A percentile compares a stretch with the other conserved stretches of the same genome.
These are phyloP conservation scores for Lepiota brunneoincarnata DNA, from an alignment of 768 basidiomycete genomes.

Conservation along the genomic window DNA sequence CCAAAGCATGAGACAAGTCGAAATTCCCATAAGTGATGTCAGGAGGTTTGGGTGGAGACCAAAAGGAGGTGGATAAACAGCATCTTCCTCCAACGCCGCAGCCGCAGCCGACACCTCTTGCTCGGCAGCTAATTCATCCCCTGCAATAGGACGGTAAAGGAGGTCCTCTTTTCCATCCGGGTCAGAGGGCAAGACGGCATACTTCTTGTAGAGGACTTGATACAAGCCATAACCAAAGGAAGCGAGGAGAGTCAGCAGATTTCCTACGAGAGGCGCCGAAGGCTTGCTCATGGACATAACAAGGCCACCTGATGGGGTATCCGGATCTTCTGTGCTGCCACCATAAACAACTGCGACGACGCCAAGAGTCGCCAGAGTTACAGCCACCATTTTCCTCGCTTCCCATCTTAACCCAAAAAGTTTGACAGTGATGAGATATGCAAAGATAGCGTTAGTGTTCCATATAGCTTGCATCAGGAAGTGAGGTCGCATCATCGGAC, in stretches of 20 bases:
- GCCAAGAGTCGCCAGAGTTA: conserved; percentile 77
- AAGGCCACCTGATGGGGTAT: conserved; percentile 13
- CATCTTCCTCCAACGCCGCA: conserved; percentile 23
- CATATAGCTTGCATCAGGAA: conserved; percentile 50
- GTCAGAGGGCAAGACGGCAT: conserved; percentile 68
- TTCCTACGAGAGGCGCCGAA: conserved; percentile 65
- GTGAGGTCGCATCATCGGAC: neutral
- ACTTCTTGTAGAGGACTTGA: conserved; percentile 83
- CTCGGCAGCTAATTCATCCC: conserved; percentile 25
- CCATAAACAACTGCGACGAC: conserved; percentile 84
- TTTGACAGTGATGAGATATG: conserved; percentile 82
- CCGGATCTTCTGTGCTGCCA: conserved; percentile 30
- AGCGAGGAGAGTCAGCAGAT: conserved; percentile 68
- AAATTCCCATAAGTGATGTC: conserved; percentile 76
- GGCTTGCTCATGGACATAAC: conserved; percentile 24
- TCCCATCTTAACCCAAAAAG: conserved; percentile 66
- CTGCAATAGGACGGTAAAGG: conserved; percentile 43
- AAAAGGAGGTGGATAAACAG: conserved; percentile 66
- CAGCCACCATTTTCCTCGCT: conserved; percentile 60
- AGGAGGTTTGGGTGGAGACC: conserved; percentile 83
- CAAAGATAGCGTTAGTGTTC: conserved; percentile 91
- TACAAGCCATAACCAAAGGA: conserved; percentile 75
- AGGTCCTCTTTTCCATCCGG: conserved; percentile 44
- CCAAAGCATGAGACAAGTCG: conserved; percentile 75
- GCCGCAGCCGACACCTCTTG: conserved; percentile 3